A percentile compares a stretch with the other conserved stretches of the same genome.
Evolutionary conservation across 116 monocot species (phyloP).

Genomic region (Phalaenopsis hybrid): DNA sequence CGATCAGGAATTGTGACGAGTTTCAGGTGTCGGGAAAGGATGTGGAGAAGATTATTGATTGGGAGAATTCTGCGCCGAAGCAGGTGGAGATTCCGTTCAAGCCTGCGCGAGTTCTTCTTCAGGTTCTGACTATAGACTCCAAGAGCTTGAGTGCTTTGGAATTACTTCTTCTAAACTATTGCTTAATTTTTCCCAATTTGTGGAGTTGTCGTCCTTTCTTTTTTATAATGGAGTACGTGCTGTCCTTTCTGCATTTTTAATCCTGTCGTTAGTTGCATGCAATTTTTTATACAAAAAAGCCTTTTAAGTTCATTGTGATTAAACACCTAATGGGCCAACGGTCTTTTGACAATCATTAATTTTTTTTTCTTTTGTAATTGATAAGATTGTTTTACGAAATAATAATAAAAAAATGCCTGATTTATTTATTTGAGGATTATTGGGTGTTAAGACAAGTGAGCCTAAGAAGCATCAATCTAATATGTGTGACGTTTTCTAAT

Average conservation of each 20-base stretch:
- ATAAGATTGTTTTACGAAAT: neutral
- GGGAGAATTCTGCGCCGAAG: constrained; percentile 58
- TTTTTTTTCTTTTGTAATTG: neutral
- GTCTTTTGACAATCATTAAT: too few species aligned
- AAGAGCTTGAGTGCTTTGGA: neutral
- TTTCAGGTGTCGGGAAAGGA: constrained; percentile 58
- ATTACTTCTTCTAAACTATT: neutral
- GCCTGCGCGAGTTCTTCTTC: constrained; percentile 64
- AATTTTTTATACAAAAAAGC: too few species aligned
- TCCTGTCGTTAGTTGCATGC: too few species aligned
- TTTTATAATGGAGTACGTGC: neutral
- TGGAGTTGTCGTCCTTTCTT: neutral
- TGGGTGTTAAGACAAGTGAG: too few species aligned
- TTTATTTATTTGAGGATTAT: too few species aligned
- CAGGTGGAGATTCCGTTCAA: constrained; percentile 73
- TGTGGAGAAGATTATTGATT: constrained; percentile 58
- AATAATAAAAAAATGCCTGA: neutral
- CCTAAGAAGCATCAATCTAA: too few species aligned
- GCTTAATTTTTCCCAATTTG: neutral
- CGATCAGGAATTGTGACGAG: constrained; percentile 60
- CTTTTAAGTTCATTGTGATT: neutral
- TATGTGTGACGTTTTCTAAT: neutral
- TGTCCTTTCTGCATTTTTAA: neutral
- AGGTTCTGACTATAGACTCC: constrained; percentile 27
- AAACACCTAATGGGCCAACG: neutral